Percentiles rank a stretch among this genome's conserved stretches.
These are phyloP conservation scores for Debaryomyces subglobosus DNA, from an alignment of 1,139 yeast genomes.

Conservation along the genomic window DNA sequence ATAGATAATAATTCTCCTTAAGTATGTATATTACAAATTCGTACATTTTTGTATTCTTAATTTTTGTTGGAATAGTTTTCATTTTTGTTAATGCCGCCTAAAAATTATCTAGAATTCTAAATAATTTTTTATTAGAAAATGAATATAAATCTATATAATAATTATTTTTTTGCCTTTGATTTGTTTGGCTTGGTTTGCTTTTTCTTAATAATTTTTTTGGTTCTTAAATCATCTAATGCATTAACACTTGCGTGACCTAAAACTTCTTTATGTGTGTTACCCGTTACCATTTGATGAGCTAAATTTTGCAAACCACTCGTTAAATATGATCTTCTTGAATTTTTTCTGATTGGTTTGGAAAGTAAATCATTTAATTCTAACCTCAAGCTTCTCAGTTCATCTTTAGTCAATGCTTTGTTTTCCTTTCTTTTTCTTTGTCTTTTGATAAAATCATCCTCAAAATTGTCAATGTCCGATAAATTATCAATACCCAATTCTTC, in stretches of 20 bases:
- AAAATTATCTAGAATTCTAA: not conserved
- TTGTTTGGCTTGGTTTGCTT: conserved; percentile 18
- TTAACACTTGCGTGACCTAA: conserved; percentile 70
- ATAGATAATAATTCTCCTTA: conserved; percentile 2
- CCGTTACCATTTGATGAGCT: conserved; percentile 81
- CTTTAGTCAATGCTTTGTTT: conserved; percentile 54
- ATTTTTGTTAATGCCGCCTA: not conserved
- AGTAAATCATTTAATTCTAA: conserved; percentile 62
- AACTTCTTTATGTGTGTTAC: conserved; percentile 68
- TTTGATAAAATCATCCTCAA: conserved; percentile 67
- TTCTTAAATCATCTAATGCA: conserved; percentile 70
- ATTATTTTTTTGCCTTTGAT: not conserved
- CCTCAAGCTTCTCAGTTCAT: conserved; percentile 51
- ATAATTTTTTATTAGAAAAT: not conserved
- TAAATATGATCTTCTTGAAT: conserved; percentile 71
- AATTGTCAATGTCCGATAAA: conserved; percentile 56
- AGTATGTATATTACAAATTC: conserved; percentile 6
- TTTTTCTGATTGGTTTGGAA: conserved; percentile 63
- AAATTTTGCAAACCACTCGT: conserved; percentile 84
- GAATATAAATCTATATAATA: not conserved
- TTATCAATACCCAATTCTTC: conserved; percentile 87
- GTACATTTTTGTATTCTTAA: conserved; percentile 4
- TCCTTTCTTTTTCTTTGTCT: conserved; percentile 65
- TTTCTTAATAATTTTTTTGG: conserved; percentile 17
- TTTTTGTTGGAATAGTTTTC: not conserved